A percentile compares a stretch with the other conserved stretches of the same genome.
Conservation (phyloP, 768 basidiomycete species). For the Psilocybe tampanensis region DNA sequence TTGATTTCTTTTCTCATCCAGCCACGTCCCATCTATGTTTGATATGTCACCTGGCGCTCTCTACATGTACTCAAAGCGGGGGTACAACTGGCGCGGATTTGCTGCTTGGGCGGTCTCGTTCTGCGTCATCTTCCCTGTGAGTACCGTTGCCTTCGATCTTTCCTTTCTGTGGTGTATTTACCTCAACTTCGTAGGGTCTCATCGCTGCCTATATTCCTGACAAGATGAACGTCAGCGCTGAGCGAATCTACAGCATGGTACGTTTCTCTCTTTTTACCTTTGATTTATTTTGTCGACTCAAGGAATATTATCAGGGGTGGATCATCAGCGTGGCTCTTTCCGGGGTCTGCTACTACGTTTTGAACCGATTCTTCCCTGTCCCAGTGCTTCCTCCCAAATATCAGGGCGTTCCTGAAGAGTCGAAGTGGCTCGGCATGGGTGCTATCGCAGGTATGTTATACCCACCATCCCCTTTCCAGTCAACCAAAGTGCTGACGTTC, state of each 20-base stretch:
- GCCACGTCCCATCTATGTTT: conserved; percentile 18
- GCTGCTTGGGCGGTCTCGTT: conserved; percentile 13
- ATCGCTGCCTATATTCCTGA: conserved; percentile 13
- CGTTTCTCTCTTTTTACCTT: background rate
- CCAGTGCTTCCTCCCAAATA: conserved; percentile 7
- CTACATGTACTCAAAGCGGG: conserved; percentile 12
- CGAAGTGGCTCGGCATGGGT: conserved; percentile 18
- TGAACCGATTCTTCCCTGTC: conserved; percentile 11
- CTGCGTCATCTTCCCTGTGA: conserved; percentile 15
- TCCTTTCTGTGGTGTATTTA: background rate
- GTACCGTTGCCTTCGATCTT: background rate
- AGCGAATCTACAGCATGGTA: conserved; percentile 16
- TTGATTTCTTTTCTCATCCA: background rate
- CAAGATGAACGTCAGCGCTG: conserved; percentile 9
- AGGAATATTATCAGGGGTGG: conserved; percentile 10
- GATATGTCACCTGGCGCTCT: conserved; percentile 5
- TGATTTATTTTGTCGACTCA: background rate
- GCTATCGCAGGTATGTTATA: conserved; percentile 7
- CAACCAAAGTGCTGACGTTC: background rate
- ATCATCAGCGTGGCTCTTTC: conserved; percentile 11
- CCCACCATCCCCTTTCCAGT: background rate
- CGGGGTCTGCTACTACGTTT: conserved; percentile 5
- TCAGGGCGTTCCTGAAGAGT: background rate
- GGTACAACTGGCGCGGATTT: conserved; percentile 19
- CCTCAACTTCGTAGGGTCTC: conserved; percentile 6